phyloP scores from a whole-genome alignment of 2,329 filamentous ascomycete genomes.

The Myotisia sp. region DNA sequence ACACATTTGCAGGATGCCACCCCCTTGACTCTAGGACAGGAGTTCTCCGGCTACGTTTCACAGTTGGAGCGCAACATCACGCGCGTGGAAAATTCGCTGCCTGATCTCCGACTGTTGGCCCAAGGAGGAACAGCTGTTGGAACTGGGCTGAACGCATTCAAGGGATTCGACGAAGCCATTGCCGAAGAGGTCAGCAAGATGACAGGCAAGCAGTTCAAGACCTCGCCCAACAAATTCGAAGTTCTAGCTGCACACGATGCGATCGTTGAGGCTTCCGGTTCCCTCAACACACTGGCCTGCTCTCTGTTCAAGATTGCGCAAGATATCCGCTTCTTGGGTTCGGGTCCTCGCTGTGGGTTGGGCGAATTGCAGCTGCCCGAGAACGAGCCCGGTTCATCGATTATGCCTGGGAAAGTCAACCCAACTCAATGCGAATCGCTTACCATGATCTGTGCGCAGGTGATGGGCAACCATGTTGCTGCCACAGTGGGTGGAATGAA shows the following conservation, averaged over 20 bases:
- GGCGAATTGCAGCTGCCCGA: conserved; percentile 88
- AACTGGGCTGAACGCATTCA: conserved; percentile 93
- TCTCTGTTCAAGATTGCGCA: conserved; percentile 97
- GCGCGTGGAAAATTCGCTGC: conserved; percentile 68
- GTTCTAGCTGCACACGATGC: conserved; percentile 91
- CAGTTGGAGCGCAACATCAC: conserved; percentile 85
- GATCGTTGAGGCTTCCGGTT: conserved; percentile 83
- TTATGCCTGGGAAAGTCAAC: conserved; percentile 99
- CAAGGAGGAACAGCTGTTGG: conserved; percentile 96
- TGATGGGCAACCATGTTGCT: conserved; percentile 93
- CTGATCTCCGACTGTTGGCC: conserved; percentile 71
- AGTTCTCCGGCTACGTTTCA: conserved; percentile 93
- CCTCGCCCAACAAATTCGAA: conserved; percentile 98
- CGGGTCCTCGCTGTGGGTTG: conserved; percentile 85
- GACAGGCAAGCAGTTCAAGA: conserved; percentile 87
- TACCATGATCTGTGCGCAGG: conserved; percentile 95
- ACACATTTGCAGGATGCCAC: conserved; percentile 97
- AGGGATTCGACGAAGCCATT: conserved; percentile 87
- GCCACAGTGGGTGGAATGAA: conserved; percentile 90
- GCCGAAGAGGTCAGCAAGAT: conserved; percentile 82
- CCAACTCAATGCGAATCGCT: conserved; percentile 95
- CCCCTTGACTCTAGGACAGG: conserved; percentile 84
- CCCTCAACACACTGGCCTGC: conserved; percentile 78
- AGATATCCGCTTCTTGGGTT: conserved; percentile 93
- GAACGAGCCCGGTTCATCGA: conserved; percentile 93